Evolutionary conservation across 2,329 filamentous ascomycete species (phyloP), one percentile per base, ranked within the genome.

Genomic region (Teratosphaeriaceae sp.): DNA sequence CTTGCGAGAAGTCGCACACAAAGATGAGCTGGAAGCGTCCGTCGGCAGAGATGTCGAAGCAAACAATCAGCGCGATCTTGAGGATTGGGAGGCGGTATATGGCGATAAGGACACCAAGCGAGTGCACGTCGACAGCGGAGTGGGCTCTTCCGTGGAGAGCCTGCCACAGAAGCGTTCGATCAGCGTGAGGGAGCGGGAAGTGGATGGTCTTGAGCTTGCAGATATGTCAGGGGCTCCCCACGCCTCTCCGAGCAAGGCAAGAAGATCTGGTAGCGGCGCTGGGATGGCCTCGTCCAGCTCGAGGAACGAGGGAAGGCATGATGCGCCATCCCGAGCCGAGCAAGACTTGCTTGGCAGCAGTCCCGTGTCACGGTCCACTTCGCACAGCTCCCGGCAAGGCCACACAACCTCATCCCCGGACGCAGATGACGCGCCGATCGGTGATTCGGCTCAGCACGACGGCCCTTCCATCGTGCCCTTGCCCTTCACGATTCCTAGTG

Each of bases 71-170:
- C 72, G 72, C 5, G 83, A 87, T 47, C 73, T 78, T 34, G 68
- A 68, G 5, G 69, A 80, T 47, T 96, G 89, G 89, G 89, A 96
- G 60, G 76, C 76, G 4, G 70, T 76, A 2, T 92, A 94, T 53
- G 85, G 84, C 0, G 72, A 84, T 48, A 78, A 76, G 43, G 53
- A 62, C 33, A 47, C 44, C 16, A 58, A 58, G 13, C 39, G 50
- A n/a, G 50, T 56, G n/a, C 65, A 57, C 52, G 65, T 65, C 18
- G 72, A 75, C 23, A 83, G 75, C 0, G 76, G 72, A 9, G 62
- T 74, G 22, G 74, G 68, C 18, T 68, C 63, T 16, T 66, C 62
- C 22, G 56, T 56, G 18, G 56, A 54, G 36, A 61, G 51, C 35
- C 58, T 55, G 26, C 59, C 51, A 4, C 67, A 65, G 49, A 20